phyloP scores from a whole-genome alignment of 2,329 filamentous ascomycete species.

The Trichoderma sp. region DNA sequence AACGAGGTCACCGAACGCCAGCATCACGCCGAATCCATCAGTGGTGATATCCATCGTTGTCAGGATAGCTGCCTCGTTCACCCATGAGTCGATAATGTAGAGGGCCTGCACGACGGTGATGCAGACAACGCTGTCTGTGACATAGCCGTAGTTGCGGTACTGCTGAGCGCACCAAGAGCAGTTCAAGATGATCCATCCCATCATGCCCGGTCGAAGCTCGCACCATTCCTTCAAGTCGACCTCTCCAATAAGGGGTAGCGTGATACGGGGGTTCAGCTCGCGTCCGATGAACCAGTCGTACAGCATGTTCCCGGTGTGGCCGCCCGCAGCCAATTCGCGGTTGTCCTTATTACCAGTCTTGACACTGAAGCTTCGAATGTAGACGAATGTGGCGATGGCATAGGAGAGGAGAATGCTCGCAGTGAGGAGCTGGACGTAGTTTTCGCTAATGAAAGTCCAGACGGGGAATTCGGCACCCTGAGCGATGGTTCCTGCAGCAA shows the following conservation, averaged over 20 bases:
- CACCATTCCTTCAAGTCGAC: slow-evolving; percentile 90
- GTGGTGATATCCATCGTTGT: slow-evolving; percentile 94
- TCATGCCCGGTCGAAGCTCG: slow-evolving; percentile 88
- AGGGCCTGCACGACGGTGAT: slow-evolving; percentile 76
- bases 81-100: slow-evolving; percentile 83
- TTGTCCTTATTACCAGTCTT: slow-evolving; percentile 71
- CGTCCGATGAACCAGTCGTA: slow-evolving; percentile 98
- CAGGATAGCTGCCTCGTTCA: slow-evolving; percentile 85
- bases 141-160: slow-evolving; percentile 79
- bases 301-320: slow-evolving; percentile 79
- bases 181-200: slow-evolving; percentile 87
- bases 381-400: slow-evolving; percentile 74
- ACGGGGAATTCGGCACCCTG: slow-evolving; percentile 82
- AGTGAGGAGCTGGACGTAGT: slow-evolving; percentile 84
- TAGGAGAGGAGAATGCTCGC: slow-evolving; percentile 80
- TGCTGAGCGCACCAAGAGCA: slow-evolving; percentile 84
- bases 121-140: slow-evolving; percentile 85
- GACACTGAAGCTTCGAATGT: slow-evolving; percentile 80
- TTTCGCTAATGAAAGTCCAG: slow-evolving; percentile 92
- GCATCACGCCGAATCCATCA: slow-evolving; percentile 95
- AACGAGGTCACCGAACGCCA: slow-evolving; percentile 86
- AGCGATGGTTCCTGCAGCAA: slow-evolving; percentile 72
- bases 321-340: slow-evolving; percentile 81
- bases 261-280: slow-evolving; percentile 87
- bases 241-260: slow-evolving; percentile 77